Conservation (phyloP, 2,329 filamentous ascomycete genomes). For the Neophaeococcomyces aloes region DNA sequence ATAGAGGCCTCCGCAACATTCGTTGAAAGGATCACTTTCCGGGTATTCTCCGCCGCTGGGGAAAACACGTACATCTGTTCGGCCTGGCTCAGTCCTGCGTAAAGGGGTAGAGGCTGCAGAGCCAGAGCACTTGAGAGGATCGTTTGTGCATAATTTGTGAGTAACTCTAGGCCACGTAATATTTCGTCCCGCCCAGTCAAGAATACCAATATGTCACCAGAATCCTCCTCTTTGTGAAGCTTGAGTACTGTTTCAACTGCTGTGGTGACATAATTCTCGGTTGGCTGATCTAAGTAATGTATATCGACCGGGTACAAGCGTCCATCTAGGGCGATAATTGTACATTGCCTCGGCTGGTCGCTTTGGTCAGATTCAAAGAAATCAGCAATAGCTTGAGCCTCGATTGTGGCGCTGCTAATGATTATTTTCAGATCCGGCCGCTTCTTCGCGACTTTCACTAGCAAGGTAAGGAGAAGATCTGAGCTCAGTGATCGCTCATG, state of each 20-base stretch:
- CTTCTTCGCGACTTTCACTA: constrained; percentile 80
- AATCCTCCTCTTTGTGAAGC: constrained; percentile 69
- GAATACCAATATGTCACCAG: constrained; percentile 85
- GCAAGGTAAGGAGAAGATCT: constrained; percentile 74
- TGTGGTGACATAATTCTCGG: constrained; percentile 77
- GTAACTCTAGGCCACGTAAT: constrained; percentile 65
- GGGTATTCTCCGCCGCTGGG: constrained; percentile 63
- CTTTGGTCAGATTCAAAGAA: constrained; percentile 54
- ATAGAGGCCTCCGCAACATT: constrained; percentile 96
- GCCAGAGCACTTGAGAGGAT: constrained; percentile 49
- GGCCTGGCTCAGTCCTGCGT: constrained; percentile 78
- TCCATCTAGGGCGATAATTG: constrained; percentile 76
- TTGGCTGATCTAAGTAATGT: constrained; percentile 65
- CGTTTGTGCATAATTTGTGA: constrained; percentile 59
- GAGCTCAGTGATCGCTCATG: constrained; percentile 90
- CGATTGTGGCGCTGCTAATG: constrained; percentile 84
- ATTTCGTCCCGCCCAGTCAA: constrained; percentile 91
- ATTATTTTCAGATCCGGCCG: constrained; percentile 76
- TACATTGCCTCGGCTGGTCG: constrained; percentile 35
- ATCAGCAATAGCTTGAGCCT: constrained; percentile 71
- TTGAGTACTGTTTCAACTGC: constrained; percentile 75
- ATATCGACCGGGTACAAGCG: constrained; percentile 81
- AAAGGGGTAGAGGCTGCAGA: constrained; percentile 67
- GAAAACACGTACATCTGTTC: constrained; percentile 96
- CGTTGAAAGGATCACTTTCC: constrained; percentile 87